Conservation (phyloP, 176 grass and related monocot species). For the Eragrostis nindensis region DNA sequence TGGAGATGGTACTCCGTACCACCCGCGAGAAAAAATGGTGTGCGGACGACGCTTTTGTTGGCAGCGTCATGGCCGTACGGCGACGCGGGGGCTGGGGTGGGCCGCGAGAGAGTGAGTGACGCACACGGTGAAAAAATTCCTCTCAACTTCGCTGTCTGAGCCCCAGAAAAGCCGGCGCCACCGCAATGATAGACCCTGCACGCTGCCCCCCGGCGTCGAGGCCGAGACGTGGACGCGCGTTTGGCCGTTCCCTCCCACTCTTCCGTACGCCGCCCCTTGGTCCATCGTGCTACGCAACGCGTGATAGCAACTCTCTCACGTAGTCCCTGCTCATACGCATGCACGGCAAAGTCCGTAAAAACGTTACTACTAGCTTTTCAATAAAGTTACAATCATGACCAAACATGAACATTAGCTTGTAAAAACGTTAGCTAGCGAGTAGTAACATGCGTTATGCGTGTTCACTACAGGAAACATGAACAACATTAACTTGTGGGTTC, state of each 20-base stretch:
- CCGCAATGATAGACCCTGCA: slow-evolving; percentile 37
- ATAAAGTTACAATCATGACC: too few species aligned
- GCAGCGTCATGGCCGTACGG: slow-evolving; percentile 13
- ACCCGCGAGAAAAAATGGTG: neutral
- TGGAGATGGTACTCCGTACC: neutral
- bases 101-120: neutral
- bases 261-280: slow-evolving; percentile 19
- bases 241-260: slow-evolving; percentile 7
- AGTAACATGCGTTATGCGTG: too few species aligned
- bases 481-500: too few species aligned
- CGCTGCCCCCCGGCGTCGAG: slow-evolving; percentile 36
- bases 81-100: neutral
- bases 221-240: slow-evolving; percentile 52
- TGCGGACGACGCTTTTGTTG: neutral
- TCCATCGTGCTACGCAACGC: neutral
- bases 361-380: too few species aligned
- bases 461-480: too few species aligned
- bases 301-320: neutral
- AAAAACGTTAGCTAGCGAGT: too few species aligned
- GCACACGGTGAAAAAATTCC: slow-evolving; percentile 23
- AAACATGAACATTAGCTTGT: too few species aligned
- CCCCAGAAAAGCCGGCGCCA: slow-evolving; percentile 44
- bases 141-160: slow-evolving; percentile 6
- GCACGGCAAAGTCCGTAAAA: too few species aligned
- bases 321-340: neutral